These are phyloP conservation scores for Moesziomyces sp. DNA, from an alignment of 1,284 basidiomycete genomes.

Conservation along the genomic window DNA sequence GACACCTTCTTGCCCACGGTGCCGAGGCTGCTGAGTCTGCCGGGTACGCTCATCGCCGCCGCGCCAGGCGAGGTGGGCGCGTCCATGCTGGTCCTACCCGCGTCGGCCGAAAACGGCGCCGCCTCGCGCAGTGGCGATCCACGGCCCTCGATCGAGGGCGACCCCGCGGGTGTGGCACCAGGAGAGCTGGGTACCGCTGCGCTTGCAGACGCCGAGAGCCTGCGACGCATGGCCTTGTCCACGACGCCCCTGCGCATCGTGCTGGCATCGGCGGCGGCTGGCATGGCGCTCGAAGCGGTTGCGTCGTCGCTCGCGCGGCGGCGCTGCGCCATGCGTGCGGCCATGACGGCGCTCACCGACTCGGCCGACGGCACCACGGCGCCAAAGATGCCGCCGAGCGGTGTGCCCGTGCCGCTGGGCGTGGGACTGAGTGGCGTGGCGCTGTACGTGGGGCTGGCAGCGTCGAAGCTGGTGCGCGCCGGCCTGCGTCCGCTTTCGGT, in stretches of 20 bases:
- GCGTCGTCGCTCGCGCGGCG: slow-evolving; percentile 27
- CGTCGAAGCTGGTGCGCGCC: not conserved
- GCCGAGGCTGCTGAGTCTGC: slow-evolving; percentile 36
- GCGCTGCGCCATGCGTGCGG: slow-evolving; percentile 27
- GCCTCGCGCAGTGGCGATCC: slow-evolving; percentile 3
- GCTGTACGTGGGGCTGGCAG: not conserved
- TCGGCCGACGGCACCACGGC: slow-evolving; percentile 13
- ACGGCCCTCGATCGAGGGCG: slow-evolving; percentile 1
- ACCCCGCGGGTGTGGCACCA: not conserved
- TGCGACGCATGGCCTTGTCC: slow-evolving; percentile 18
- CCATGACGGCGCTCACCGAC: slow-evolving; percentile 12
- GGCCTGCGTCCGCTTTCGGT: slow-evolving; percentile 18
- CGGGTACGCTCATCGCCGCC: slow-evolving; percentile 21
- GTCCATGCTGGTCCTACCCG: not conserved
- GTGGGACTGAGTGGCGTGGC: slow-evolving; percentile 23
- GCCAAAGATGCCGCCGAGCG: slow-evolving; percentile 27
- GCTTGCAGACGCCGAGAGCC: slow-evolving; percentile 12
- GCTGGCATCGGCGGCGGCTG: not conserved
- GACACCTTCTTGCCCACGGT: slow-evolving; percentile 30
- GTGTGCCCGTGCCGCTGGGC: slow-evolving; percentile 20
- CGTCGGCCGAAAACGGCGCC: not conserved
- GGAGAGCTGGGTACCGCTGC: slow-evolving; percentile 7
- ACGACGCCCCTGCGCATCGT: slow-evolving; percentile 4
- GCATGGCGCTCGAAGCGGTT: not conserved
- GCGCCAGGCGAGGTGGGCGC: not conserved